These are phyloP conservation scores for Penicillium psychrosexuale DNA, from an alignment of 2,329 filamentous ascomycete species.

Conservation along the genomic window DNA sequence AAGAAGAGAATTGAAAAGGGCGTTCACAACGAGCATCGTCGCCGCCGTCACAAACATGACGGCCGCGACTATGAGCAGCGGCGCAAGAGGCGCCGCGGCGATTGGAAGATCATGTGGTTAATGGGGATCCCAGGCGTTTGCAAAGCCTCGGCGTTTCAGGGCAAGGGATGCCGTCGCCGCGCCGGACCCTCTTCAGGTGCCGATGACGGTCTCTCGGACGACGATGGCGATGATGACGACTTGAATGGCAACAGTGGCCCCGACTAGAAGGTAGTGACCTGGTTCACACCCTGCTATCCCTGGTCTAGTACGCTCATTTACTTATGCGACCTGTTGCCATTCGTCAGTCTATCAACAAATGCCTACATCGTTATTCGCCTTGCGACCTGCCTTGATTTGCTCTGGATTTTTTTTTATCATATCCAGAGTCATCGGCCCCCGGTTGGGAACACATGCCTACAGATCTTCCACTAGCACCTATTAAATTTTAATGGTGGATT, in stretches of 20 bases:
- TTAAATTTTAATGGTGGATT: slow-evolving; percentile 9
- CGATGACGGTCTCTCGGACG: slow-evolving; percentile 55
- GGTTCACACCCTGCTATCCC: slow-evolving; percentile 41
- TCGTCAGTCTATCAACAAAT: slow-evolving; percentile 9
- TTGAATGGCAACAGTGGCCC: slow-evolving; percentile 63
- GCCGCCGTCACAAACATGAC: slow-evolving; percentile 37
- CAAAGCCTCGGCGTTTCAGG: slow-evolving; percentile 34
- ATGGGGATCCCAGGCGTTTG: slow-evolving; percentile 45
- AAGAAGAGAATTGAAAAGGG: slow-evolving; percentile 74
- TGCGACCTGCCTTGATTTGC: not conserved
- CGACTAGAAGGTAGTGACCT: slow-evolving; percentile 57
- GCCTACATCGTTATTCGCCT: slow-evolving; percentile 7
- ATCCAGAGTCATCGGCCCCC: slow-evolving; percentile 1
- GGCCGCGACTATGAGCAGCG: slow-evolving; percentile 37
- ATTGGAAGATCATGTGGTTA: slow-evolving; percentile 34
- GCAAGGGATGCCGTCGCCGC: slow-evolving; percentile 29
- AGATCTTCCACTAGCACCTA: slow-evolving; percentile 7
- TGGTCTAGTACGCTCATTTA: slow-evolving; percentile 7
- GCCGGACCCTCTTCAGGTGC: slow-evolving; percentile 47
- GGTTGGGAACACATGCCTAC: slow-evolving; percentile 4
- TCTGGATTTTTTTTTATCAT: not conserved
- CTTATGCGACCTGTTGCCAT: slow-evolving; percentile 6
- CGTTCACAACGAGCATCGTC: slow-evolving; percentile 46
- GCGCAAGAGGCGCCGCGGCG: slow-evolving; percentile 31
- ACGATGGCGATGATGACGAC: slow-evolving; percentile 61